These are phyloP conservation scores for Cocos nucifera DNA, from an alignment of 176 grass and related monocot genomes.

Conservation along the genomic window DNA sequence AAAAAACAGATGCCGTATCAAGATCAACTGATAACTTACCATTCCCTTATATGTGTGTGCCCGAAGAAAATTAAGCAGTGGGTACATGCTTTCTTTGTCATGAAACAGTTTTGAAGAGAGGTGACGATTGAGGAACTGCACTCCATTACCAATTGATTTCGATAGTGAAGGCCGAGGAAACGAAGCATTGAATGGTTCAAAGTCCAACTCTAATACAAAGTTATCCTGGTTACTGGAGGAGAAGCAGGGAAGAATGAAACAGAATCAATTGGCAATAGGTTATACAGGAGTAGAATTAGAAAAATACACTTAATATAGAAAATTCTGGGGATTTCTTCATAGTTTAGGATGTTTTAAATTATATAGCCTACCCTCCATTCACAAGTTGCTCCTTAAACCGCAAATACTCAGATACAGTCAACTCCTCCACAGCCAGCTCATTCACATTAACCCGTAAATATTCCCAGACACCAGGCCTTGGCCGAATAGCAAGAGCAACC, in stretches of 20 bases:
- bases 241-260: background rate
- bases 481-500: constrained; percentile 91
- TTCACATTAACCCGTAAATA: constrained; percentile 86
- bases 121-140: constrained; percentile 10
- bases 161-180: constrained; percentile 14
- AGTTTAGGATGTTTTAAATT: too few relatives aligned
- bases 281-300: too few relatives aligned
- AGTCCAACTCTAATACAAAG: constrained; percentile 11
- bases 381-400: constrained; percentile 93
- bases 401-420: constrained; percentile 80
- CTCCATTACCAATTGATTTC: constrained; percentile 17
- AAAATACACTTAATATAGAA: too few relatives aligned
- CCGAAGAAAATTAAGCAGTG: constrained; percentile 9
- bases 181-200: constrained; percentile 19
- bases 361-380: constrained; percentile 54
- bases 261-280: too few relatives aligned
- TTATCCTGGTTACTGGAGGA: background rate
- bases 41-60: constrained; percentile 12
- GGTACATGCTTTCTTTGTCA: constrained; percentile 17
- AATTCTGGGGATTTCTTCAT: too few relatives aligned
- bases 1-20: background rate
- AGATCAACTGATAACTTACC: background rate
- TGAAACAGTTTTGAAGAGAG: constrained; percentile 14
- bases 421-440: constrained; percentile 73
- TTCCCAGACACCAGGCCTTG: constrained; percentile 94